phyloP scores from a whole-genome alignment of 176 grass and related monocot species.

The Carex parvula region DNA sequence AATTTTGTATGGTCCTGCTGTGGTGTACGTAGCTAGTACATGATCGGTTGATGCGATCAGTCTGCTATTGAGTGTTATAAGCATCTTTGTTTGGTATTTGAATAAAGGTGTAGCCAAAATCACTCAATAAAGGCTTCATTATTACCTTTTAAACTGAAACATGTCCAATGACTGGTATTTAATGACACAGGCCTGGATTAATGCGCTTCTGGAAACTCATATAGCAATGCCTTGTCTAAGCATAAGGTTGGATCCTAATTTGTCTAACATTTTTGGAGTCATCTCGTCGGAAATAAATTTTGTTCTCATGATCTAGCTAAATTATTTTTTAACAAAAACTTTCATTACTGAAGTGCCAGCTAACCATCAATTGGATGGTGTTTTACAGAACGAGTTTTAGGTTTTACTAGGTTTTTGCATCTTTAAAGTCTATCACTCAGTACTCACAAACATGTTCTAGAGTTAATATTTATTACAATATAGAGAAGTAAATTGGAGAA shows the following conservation, averaged over 20 bases:
- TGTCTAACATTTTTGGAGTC: background rate
- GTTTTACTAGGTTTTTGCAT: background rate
- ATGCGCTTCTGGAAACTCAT: background rate
- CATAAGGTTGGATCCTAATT: background rate
- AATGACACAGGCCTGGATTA: background rate
- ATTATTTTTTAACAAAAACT: background rate
- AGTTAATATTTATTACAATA: background rate
- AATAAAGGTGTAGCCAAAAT: background rate
- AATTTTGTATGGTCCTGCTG: background rate
- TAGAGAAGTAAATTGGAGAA: background rate
- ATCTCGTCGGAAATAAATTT: background rate
- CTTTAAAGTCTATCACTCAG: background rate
- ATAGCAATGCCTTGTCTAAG: background rate
- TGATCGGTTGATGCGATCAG: background rate
- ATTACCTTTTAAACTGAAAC: background rate
- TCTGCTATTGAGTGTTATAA: background rate
- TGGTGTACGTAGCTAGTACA: background rate
- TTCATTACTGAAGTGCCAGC: background rate
- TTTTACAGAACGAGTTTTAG: background rate
- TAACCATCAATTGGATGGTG: background rate
- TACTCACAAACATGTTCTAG: background rate
- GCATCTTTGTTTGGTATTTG: background rate
- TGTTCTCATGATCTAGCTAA: background rate
- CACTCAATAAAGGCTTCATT: background rate
- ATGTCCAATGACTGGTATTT: background rate